Base-by-base conservation (phyloP, 805 yeast genomes). In the Ogataea siamensis region DNA sequence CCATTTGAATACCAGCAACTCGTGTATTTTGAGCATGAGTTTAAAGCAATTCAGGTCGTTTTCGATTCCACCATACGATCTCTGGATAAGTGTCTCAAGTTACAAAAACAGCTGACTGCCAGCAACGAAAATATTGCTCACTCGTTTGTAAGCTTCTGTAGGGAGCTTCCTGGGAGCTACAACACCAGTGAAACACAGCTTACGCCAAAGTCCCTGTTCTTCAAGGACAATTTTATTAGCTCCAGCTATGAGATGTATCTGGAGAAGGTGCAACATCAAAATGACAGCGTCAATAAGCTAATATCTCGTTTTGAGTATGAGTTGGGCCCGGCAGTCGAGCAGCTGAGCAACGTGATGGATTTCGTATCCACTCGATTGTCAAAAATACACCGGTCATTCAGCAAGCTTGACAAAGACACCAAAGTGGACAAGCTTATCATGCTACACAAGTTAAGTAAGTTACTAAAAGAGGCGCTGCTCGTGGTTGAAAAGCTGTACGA, bases 131-230 rank as follows among this genome's bases (percentile, higher is more conserved):
- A 28, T 10, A 39, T 51, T 3, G 49, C 48, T 2, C 27, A 17
- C 5, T 17, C 16, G 7, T 51, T 53, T n/a, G 34, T 35, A 10
- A 39, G 33, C 13, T 26, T 52, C 9, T 35, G 40, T 26, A 24
- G 18, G 3, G 45, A 40, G 2, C 33, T 51, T 7, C 53, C 54
- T 2, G 19, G 18, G 3, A 23, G 13, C 5, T 20, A 37, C 14
- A 29, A 21, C 11, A 17, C 3, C 7, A 10, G 17, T 8, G 42
- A 35, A 5, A 7, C 33, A 7, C 39, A 38, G 21, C 30, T 49
- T 17, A 56, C 62, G 0, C 62, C 62, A 11, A 49, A 24, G 9
- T 42, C 58, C 2, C 35, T 40, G 4, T 37, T 42, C 17, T 56
- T 55, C 39, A 35, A 38, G 6, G 54, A 55, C 21, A 48, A 51